These are phyloP conservation scores for cucumber (Cucumis sativus) DNA, from an alignment of 306 rosid species.

Conservation along the genomic window Cucumber_9930_V3 NC_026659.2:21817501-21818000, in stretches of 20 bases:
- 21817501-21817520: background rate
- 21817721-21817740: background rate
- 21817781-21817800: background rate
- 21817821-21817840: background rate
- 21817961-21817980: no score
- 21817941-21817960: no score
- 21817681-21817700: background rate
- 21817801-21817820: no score
- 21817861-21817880: no score
- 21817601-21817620: background rate
- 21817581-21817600: background rate
- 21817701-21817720: background rate
- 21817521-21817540: background rate
- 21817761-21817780: background rate
- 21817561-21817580: background rate
- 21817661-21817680: background rate
- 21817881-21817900: background rate
- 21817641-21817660: background rate
- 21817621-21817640: background rate
- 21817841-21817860: background rate
- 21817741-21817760: no score
- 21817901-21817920: no score
- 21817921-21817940: no score
- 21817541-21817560: background rate
- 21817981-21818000: no score